These are phyloP conservation scores for Aphanomyces cochlioides DNA, from an alignment of 352 stramenopile genomes.

Conservation along the genomic window DNA sequence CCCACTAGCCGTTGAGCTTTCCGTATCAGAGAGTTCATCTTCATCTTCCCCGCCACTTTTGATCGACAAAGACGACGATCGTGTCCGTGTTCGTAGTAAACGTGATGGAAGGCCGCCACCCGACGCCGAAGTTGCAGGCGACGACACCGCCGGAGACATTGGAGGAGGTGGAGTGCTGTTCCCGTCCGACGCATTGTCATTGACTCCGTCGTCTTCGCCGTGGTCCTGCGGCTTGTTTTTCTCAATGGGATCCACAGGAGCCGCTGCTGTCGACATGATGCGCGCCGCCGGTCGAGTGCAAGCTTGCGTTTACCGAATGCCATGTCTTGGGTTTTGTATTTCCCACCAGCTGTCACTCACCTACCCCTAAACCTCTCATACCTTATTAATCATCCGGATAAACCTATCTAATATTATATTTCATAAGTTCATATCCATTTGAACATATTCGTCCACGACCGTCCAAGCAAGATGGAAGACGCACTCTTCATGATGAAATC, in stretches of 20 bases:
- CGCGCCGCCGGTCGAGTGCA: slow-evolving; percentile 1
- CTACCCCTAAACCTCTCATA: no score
- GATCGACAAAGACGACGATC: slow-evolving; percentile 19
- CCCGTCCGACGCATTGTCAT: slow-evolving; percentile 9
- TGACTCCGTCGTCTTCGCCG: neutral
- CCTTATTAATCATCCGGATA: no score
- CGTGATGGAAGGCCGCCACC: neutral
- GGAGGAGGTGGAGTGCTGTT: neutral
- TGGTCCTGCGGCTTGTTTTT: neutral
- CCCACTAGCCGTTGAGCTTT: neutral
- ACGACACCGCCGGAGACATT: slow-evolving; percentile 2
- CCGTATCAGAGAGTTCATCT: neutral
- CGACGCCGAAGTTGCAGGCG: slow-evolving; percentile 11
- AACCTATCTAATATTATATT: no score
- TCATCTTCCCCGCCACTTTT: slow-evolving; percentile 30
- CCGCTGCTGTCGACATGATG: slow-evolving; percentile 7
- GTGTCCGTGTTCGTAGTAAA: slow-evolving; percentile 11
- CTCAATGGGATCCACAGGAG: slow-evolving; percentile 3
- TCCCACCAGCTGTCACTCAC: no score
- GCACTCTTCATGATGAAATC: no score
- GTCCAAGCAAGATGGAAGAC: no score
- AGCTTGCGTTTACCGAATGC: no score
- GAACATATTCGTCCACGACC: no score
- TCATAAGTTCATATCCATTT: no score
- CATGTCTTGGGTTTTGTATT: no score